Evolutionary conservation across 768 basidiomycete genomes (phyloP), one percentile per base, ranked within the genome.

Genomic region (Xerocomus brunneocitrinus): DNA sequence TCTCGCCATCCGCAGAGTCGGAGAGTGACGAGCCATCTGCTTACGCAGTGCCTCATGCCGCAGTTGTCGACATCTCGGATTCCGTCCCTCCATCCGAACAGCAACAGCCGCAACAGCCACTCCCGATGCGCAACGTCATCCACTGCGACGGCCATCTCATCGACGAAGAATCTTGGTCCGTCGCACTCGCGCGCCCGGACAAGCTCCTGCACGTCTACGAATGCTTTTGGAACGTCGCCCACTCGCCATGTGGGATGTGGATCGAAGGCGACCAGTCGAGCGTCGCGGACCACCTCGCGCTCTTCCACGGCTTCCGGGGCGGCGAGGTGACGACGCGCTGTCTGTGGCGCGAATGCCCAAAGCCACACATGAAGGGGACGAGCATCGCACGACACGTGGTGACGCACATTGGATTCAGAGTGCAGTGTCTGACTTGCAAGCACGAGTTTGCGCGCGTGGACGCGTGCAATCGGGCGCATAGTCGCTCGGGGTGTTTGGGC

Each of bases 391-490:
- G 69, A 5, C 67, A 68, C 32, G 67, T 68, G 49, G 63, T 68
- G 49, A 68, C 67, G 39, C 67, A 68, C 19, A 57, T 68, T 19
- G 67, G 69, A 1, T 71, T 60, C 19, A 50, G 69, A 27, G 61
- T 70, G 34, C 67, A 67, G 42, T 68, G 67, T 25, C 50, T 58
- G 47, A 59, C 63, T 16, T 68, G 67, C 58, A 63, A 58, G 56
- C 64, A 60, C 53, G 67, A 67, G 54, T 71, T 69, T 54, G 69
- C 67, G 36, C 58, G 67, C 28, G 67, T 63, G 57, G 69, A 68
- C 41, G 67, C 67, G 19, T 68, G 69, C 24, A 68, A 70, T 55
- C 69, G 67, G 51, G 69, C 68, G 12, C 67, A 68, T 28, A 64
- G 60, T 50, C 65, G 67, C 39, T 68, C 67, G 38, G 60, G 65